Percentiles rank a stretch among this genome's conserved stretches.
Conservation (phyloP, 306 rosid genomes). For the Clitoria ternatea region DNA sequence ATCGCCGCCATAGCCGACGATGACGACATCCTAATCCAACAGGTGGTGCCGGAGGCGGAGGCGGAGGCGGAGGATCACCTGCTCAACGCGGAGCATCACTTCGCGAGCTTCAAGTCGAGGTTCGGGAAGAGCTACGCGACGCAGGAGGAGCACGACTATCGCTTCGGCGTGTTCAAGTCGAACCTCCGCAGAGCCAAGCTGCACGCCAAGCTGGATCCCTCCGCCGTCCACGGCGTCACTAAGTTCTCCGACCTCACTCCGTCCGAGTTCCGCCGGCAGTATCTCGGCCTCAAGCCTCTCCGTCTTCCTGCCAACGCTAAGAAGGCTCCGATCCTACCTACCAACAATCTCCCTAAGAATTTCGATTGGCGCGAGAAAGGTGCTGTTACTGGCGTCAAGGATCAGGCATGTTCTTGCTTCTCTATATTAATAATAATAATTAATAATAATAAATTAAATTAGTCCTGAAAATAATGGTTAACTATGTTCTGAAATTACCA, state of each 20-base stretch:
- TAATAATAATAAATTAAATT: not conserved
- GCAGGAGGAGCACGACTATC: constrained; percentile 68
- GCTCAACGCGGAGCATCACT: constrained; percentile 66
- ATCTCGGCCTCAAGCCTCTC: constrained; percentile 70
- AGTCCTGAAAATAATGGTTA: no score
- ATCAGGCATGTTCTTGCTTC: constrained; percentile 47
- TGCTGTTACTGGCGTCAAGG: constrained; percentile 72
- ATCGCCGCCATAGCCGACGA: not conserved
- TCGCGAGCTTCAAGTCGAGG: constrained; percentile 60
- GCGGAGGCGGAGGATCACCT: constrained; percentile 38
- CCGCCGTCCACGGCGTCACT: constrained; percentile 86
- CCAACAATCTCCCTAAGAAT: constrained; percentile 59
- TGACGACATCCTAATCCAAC: constrained; percentile 57
- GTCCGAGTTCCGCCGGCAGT: constrained; percentile 59
- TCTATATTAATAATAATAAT: not conserved
- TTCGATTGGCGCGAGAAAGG: constrained; percentile 97
- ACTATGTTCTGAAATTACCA: no score
- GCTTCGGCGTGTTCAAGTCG: constrained; percentile 67
- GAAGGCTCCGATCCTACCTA: constrained; percentile 84
- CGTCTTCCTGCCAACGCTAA: constrained; percentile 62
- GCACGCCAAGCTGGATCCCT: constrained; percentile 76
- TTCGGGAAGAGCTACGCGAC: constrained; percentile 60
- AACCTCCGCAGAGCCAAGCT: constrained; percentile 68
- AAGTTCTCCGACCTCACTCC: constrained; percentile 85
- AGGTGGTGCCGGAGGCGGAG: constrained; percentile 56